Conservation (phyloP, 192 early-diverging fungal genomes). For the Gonapodya sp. region DNA sequence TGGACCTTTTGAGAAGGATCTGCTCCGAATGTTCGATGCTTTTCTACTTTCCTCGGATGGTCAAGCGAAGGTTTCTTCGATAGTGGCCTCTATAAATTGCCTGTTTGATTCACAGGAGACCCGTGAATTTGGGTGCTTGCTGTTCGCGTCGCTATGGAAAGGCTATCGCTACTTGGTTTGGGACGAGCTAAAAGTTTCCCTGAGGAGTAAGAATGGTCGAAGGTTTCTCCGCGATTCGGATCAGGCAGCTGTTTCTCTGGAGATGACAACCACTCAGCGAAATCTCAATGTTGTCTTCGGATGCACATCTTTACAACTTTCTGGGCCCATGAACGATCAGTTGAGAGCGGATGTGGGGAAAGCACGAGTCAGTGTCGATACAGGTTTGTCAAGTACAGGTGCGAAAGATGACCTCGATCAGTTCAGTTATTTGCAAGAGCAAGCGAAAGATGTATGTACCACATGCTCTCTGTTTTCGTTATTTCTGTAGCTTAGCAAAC, state of each 20-base stretch:
- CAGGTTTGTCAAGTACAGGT: too few species aligned
- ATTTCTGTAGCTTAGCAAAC: background rate
- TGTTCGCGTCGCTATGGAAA: conserved; percentile 27
- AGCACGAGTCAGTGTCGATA: too few species aligned
- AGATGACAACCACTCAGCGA: conserved; percentile 31
- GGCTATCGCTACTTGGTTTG: conserved; percentile 22
- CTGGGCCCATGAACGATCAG: too few species aligned
- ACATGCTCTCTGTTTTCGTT: background rate
- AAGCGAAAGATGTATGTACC: background rate
- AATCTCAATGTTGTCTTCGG: conserved; percentile 23
- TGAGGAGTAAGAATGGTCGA: conserved; percentile 24
- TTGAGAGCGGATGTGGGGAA: too few species aligned
- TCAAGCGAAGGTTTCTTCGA: background rate
- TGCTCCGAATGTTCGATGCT: background rate
- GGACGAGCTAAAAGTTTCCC: conserved; percentile 22
- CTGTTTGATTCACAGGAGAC: background rate
- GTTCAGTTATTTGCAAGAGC: background rate
- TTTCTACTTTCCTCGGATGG: background rate
- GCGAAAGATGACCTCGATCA: too few species aligned
- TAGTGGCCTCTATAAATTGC: background rate
- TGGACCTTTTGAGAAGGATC: background rate
- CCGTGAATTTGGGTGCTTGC: conserved; percentile 14
- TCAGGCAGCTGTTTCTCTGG: conserved; percentile 31
- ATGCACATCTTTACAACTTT: conserved; percentile 19
- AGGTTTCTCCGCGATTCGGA: conserved; percentile 28